A percentile compares a stretch with the other conserved stretches of the same genome.
These are phyloP conservation scores for Pseudogymnoascus sp. DNA, from an alignment of 2,329 filamentous ascomycete genomes.

Conservation along the genomic window DNA sequence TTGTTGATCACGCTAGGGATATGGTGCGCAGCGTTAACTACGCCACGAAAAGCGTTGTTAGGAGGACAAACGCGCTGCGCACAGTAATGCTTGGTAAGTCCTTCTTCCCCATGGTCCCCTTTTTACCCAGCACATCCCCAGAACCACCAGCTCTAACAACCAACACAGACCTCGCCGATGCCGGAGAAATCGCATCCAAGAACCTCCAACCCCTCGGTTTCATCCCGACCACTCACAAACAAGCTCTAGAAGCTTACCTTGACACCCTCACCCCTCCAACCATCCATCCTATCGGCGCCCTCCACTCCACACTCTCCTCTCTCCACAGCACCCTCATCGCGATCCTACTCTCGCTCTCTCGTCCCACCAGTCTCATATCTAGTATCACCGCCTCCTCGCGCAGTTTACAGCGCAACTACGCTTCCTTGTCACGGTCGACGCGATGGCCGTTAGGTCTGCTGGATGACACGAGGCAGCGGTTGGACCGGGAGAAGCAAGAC, in stretches of 20 bases:
- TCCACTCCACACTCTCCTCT: slow-evolving; percentile 69
- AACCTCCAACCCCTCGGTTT: slow-evolving; percentile 51
- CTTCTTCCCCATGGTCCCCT: neutral
- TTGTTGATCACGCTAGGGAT: slow-evolving; percentile 83
- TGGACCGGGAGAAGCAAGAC: slow-evolving; percentile 76
- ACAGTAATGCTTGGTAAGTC: slow-evolving; percentile 51
- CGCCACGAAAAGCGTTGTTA: slow-evolving; percentile 71
- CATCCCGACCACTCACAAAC: slow-evolving; percentile 58
- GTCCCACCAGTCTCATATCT: slow-evolving; percentile 68
- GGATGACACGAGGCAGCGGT: slow-evolving; percentile 75
- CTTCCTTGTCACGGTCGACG: slow-evolving; percentile 62
- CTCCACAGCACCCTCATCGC: slow-evolving; percentile 79
- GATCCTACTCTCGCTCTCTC: slow-evolving; percentile 67
- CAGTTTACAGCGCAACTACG: slow-evolving; percentile 68
- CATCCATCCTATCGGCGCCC: slow-evolving; percentile 60
- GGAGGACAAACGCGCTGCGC: slow-evolving; percentile 65
- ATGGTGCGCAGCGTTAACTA: slow-evolving; percentile 79
- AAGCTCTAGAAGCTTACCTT: slow-evolving; percentile 65
- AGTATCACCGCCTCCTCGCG: slow-evolving; percentile 67
- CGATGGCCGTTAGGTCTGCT: slow-evolving; percentile 74
- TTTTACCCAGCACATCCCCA: neutral
- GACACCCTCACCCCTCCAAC: slow-evolving; percentile 57
- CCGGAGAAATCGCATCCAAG: slow-evolving; percentile 46
- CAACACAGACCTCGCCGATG: slow-evolving; percentile 57
- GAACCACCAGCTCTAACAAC: slow-evolving; percentile 23